Base-by-base conservation (phyloP, 2,329 filamentous ascomycete genomes). In the Exutisphaerella laricina region DNA sequence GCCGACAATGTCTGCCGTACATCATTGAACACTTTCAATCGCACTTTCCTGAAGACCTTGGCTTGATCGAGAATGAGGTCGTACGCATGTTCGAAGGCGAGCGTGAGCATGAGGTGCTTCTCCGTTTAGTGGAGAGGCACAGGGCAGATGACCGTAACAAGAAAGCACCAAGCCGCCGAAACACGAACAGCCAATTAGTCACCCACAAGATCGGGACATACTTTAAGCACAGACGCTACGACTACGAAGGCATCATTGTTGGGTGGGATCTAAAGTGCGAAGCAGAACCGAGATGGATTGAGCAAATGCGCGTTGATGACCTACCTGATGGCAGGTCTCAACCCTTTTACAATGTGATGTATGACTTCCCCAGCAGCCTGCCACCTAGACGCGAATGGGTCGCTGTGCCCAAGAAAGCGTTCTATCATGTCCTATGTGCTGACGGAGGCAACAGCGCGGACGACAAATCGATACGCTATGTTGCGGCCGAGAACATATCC, bases 301-400 rank as follows among this genome's bases (percentile, higher is more conserved):
- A 71, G 60, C 72, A 74, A 51, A 82, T 81, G 74, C 68, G 71
- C 34, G 78, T 85, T 7, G 79, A 84, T 62, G 68, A 65, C 17
- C 64, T 82, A 42, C 68, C 71, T n/a, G 67, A 71, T 40, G 82
- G 79, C 2, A 69, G 77, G 33, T 66, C 78, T 47, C 82, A 87
- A 65, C 81, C 80, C 23, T 95, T 88, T 56, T 96, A 95, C 62
- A 84, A 88, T 55, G 86, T 86, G 57, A 71, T 96, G 87, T 95
- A 69, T 74, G 88, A 79, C 34, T 42, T 32, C 21, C 21, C 39
- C 21, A 34, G 28, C 23, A 26, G 28, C 8, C 13, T n/a, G 13
- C 23, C 23, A 6, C 6, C 23, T 26, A n/a, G n/a, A n/a, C 23
- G 23, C 23, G 12, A 6, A 12, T 26, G 23, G 23, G n/a, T n/a